These are phyloP conservation scores for Fusarium nodosum DNA, from an alignment of 2,329 filamentous ascomycete genomes.

Conservation along the genomic window DNA sequence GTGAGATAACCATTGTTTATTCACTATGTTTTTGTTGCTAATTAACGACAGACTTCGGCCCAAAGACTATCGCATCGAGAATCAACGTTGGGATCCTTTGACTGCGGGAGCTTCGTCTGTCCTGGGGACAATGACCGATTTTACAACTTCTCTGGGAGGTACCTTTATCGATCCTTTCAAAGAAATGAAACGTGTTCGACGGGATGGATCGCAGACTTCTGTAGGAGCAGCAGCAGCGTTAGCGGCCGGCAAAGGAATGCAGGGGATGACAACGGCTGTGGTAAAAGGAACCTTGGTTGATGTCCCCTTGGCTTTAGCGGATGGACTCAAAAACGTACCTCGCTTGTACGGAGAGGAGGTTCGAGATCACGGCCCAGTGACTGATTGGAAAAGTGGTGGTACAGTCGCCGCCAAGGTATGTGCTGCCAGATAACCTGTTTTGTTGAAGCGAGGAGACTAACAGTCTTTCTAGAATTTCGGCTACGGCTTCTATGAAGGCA, in stretches of 20 bases:
- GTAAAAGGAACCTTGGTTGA: background rate
- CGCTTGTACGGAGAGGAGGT: background rate
- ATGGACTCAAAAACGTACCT: background rate
- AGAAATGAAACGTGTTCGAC: conserved; percentile 1
- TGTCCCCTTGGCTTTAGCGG: background rate
- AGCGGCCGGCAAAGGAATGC: background rate
- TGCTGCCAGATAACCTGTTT: accelerated
- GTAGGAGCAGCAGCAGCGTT: background rate
- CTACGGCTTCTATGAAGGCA: background rate
- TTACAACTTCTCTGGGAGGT: background rate
- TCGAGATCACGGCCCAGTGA: background rate
- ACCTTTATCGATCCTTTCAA: conserved; percentile 12
- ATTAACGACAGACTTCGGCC: background rate
- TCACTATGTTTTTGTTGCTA: background rate
- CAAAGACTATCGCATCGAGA: background rate
- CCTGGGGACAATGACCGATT: conserved; percentile 6
- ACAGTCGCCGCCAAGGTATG: conserved; percentile 5
- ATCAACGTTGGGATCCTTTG: conserved; percentile 7
- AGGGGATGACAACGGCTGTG: conserved; percentile 2
- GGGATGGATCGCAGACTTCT: background rate
- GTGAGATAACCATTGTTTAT: background rate
- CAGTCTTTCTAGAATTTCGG: conserved; percentile 1
- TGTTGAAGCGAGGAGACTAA: background rate
- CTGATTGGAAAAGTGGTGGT: conserved; percentile 3
- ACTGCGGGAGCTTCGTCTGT: background rate